Base-by-base conservation (phyloP, 1,284 basidiomycete species). In the Vanrija humicola region DNA sequence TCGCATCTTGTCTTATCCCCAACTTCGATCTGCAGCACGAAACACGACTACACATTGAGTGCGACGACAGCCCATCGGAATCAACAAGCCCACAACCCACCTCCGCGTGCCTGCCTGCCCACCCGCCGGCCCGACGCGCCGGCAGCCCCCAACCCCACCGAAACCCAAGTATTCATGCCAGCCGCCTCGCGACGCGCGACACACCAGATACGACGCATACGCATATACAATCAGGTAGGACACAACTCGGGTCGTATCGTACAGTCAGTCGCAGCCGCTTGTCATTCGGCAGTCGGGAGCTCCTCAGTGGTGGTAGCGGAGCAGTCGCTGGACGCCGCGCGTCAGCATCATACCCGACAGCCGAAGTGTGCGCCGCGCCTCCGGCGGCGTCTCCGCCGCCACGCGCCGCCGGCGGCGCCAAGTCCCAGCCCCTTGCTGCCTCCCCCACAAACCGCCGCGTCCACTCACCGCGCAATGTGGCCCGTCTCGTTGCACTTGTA, bases 401-500 rank as follows among this genome's bases (percentile, higher is more conserved):
- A 5, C 21, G 21, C 21, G 21, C 21, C 21, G 3, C 21, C 21
- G 3, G 21, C 21, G 21, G 21, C 21, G 21, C 21, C 21, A 23
- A 23, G 21, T 23, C 21, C 21, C 21, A 23, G 21, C 21, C 21
- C 21, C 21, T 23, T 23, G 21, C 16, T 23, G 21, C 16, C 14
- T 39, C 16, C n/a, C 19, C 39, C 16, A n/a, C 16, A 43, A 23
- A 43, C 16, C 9, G 6, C 21, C 12, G 10, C 42, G 10, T 18
- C 10, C 39, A 59, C 66, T 57, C 43, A 66, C 64, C 59, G 62
- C 51, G 75, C 74, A 55, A 77, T 70, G 65, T 77, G 75, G 38
- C 74, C 74, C 19, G 67, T 63, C 63, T 73, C 67, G 61, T 70
- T 66, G 61, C 75, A 77, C 64, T 72, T 72, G 72, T 74, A 77